Percentiles rank a stretch among this genome's conserved stretches.
Evolutionary conservation across 176 grass and related monocot genomes (phyloP).

Genomic region (Hyparrhenia diplandra): DNA sequence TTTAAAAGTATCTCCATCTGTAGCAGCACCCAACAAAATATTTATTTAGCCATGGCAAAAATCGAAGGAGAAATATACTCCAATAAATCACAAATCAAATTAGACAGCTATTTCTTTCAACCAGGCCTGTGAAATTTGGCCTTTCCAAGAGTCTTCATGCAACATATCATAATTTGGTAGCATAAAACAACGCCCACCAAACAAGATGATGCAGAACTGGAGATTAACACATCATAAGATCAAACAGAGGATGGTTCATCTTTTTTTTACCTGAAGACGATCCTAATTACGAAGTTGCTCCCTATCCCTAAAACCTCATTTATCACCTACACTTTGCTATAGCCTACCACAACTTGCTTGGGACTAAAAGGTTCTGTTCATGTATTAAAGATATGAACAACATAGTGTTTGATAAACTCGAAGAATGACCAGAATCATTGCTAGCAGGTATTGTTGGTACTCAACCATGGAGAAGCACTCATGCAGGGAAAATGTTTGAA

Average conservation of each 20-base stretch:
- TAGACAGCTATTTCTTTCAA: constrained; percentile 6
- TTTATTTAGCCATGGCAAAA: constrained; percentile 17
- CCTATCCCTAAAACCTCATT: neutral
- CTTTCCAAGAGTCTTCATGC: neutral
- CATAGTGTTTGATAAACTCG: neutral
- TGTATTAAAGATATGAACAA: neutral
- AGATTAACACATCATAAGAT: neutral
- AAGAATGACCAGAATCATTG: neutral
- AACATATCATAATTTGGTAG: neutral
- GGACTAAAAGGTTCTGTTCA: neutral
- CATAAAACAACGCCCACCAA: neutral
- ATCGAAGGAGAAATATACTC: neutral
- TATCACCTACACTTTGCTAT: neutral
- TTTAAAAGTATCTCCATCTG: constrained; percentile 96
- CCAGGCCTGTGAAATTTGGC: neutral
- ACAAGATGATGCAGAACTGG: neutral
- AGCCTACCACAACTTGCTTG: neutral
- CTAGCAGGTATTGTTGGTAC: neutral
- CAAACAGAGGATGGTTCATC: neutral
- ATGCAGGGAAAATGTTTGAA: constrained; percentile 7
- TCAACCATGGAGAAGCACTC: neutral
- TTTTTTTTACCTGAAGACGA: neutral
- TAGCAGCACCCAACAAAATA: constrained; percentile 17
- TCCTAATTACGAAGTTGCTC: neutral
- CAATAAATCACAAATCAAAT: neutral